Base-by-base conservation (phyloP, 306 rosid genomes). In the Prunus mongolica region DNA sequence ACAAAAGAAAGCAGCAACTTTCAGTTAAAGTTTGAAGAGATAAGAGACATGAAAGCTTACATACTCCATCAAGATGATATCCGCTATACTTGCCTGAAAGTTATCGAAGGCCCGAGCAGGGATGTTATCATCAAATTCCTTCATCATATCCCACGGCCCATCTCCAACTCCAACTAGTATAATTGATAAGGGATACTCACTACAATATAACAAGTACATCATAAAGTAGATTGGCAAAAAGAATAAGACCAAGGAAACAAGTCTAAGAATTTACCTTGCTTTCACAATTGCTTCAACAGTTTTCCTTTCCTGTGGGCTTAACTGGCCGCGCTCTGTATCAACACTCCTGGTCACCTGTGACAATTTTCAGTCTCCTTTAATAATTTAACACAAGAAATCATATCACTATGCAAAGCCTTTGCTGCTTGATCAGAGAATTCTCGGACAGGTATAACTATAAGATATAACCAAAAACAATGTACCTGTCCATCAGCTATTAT, bases 141-240 rank as follows among this genome's bases (percentile, higher is more conserved):
- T 90, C 98, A 96, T 96, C 94, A 88, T 93, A 71, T 96, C 97
- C 99, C 99, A 96, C 4, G 99, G 99, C 52, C 99, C 99, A 60
- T 96, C 99, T 78, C 99, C 99, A 70, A 93, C 98, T 65, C 99
- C 99, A 25, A 96, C 99, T 62, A 96, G 67, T 76, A 96, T 75
- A 72, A 96, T 96, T 52, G 99, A 96, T 73, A 96, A 72, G 16
- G 99, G 97, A 69, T 91, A 89, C 67, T 84, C 80, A 66, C 98
- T 95, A 87, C 79, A 73, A 76, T 66, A 68, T 65, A 76, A 52
- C 64, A 72, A 41, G 24, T 64, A 78, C 20, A 32, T 69, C 57
- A 76, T 44, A 57, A 74, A 77, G 2, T 57, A 55, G 38, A 25
- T 73, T 28, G 65, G 49, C 50, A 56, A 24, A 56, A 49, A 52